Base-by-base conservation (phyloP, 1,284 basidiomycete species). In the Inonotus hispidus region DNA sequence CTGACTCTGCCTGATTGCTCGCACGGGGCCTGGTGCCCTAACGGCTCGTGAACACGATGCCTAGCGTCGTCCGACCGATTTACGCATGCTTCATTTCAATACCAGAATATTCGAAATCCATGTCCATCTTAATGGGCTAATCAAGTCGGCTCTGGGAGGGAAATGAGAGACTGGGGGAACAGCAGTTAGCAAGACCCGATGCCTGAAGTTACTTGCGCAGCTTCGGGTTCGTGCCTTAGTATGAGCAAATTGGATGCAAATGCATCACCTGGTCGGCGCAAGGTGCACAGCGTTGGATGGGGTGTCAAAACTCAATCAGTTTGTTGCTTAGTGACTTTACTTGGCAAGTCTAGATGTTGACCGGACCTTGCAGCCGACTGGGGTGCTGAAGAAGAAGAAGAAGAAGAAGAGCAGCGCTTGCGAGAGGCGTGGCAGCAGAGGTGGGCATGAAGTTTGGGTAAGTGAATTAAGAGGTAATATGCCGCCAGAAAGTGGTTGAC, bases 261-360 rank as follows among this genome's bases (percentile, higher is more conserved):
- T 52, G 16, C 29, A 54, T 54, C 53, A 54, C 53, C 39, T 35
- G 35, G 53, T 54, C 53, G 53, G 53, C 19, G 38, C 38, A 54
- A 21, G 8, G 19, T 27, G 35, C 39, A 39, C 39, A 54, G 53
- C 53, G 35, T 39, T 52, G 25, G 21, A 54, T 54, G 53, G n/a
- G 35, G 13, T 27, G 53, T 54, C 53, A 54, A 43, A 54, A 54
- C 39, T 32, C 53, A 54, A 43, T 38, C 53, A 41, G n/a, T 19
- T 21, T 41, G 32, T 21, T 41, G 32, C 53, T 41, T 54, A 35
- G n/a, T 25, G 53, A 43, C 39, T 54, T 23, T 35, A 41, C 35
- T 54, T 29, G n/a, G 53, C 37, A 27, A 19, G 53, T 11, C 41
- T 21, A 39, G 32, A 32, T 32, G 8, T 25, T n/a, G 13, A 11